These are phyloP conservation scores for Melampsora medusae DNA, from an alignment of 1,284 basidiomycete genomes.

Conservation along the genomic window DNA sequence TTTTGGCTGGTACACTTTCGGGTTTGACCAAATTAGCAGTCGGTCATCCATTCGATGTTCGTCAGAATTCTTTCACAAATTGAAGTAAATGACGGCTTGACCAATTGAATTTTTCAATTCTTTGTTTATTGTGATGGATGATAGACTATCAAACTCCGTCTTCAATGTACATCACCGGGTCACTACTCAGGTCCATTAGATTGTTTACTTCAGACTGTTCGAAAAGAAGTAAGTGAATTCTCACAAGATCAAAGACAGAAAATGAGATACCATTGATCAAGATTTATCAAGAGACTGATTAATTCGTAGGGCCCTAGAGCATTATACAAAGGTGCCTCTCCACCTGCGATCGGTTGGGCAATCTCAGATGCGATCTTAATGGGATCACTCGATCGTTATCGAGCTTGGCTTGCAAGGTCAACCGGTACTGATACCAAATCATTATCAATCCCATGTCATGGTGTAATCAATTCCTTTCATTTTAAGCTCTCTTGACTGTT, in stretches of 20 bases:
- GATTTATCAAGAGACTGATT: constrained; percentile 60
- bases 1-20: constrained; percentile 54
- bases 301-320: background rate
- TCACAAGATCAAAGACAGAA: no score
- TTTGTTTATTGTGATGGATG: no score
- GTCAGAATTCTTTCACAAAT: background rate
- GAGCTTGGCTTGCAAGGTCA: constrained; percentile 31
- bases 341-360: constrained; percentile 74
- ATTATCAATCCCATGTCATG: constrained; percentile 63
- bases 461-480: background rate
- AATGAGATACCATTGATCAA: background rate
- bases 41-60: constrained; percentile 48
- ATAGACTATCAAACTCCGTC: constrained; percentile 69
- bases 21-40: constrained; percentile 56
- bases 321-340: constrained; percentile 61
- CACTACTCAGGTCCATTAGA: constrained; percentile 68
- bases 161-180: constrained; percentile 71
- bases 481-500: background rate
- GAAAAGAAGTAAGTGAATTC: constrained; percentile 59
- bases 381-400: constrained; percentile 62
- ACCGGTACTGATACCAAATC: background rate
- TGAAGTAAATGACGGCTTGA: background rate
- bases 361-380: constrained; percentile 71
- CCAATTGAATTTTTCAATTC: background rate
- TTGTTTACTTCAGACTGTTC: constrained; percentile 65